Base-by-base conservation (phyloP, 192 early-diverging fungal genomes). In the Coemansia umbellata region DNA sequence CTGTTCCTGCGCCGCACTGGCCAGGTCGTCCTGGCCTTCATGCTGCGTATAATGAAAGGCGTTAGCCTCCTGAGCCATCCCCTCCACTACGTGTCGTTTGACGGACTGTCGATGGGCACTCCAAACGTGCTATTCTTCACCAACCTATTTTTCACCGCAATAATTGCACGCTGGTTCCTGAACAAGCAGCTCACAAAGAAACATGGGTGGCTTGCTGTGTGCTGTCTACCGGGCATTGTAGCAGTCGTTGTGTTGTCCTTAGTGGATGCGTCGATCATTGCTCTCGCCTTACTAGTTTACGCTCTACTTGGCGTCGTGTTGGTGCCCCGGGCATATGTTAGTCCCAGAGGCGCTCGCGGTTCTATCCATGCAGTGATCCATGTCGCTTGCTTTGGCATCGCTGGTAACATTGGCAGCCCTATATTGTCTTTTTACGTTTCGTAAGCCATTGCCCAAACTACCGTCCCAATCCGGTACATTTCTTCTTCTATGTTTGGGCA, bases 121-220 rank as follows among this genome's bases (percentile, higher is more conserved):
- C 57, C 57, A 15, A 67, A 56, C 0, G 65, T 60, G 31, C 22
- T 67, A 30, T 67, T 67, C 26, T 67, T 60, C 31, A 60, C 65
- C 6, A 67, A 67, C 30, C 57, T 58, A 0, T 3, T 67, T 7
- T 60, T 59, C 18, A 60, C 58, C n/a, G 65, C 65, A 9, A 13
- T 60, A n/a, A 11, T 67, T 13, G 65, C 65, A 0, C 15, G 43
- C 47, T 50, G 32, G 39, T 31, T 60, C 18, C 45, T 67, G 2
- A 22, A 19, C 27, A 58, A 67, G 40, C 1, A 32, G 2, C 47
- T 67, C 23, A 30, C 36, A 4, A 5, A 8, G 3, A 26, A 32
- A 3, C 47, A 54, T 6, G 15, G 47, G 21, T 13, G 30, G 14
- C 41, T 60, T 18, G 23, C 52, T 14, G 26, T 27, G 4, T 15